Evolutionary conservation across 306 rosid species (phyloP), one percentile per base, ranked within the genome.

Genomic region (Dalbergia cultrata): DNA sequence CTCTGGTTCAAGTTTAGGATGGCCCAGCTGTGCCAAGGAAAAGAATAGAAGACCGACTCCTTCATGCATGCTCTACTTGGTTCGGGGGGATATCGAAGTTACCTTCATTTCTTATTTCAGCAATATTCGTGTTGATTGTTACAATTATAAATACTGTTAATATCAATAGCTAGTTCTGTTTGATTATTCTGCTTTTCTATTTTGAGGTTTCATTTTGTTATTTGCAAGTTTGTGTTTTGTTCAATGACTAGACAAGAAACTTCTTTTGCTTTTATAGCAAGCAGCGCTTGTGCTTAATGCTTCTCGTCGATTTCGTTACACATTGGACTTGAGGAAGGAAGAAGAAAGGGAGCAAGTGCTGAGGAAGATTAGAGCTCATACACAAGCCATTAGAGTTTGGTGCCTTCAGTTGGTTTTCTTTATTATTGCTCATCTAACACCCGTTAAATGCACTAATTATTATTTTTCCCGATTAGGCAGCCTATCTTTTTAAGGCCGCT

Each of bases 221-320:
- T 14, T 61, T 16, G 57, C 35, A 13, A 45, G 67, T 49, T 9
- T 43, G 13, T 47, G 13, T 34, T 84, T 80, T 52, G 16, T 67
- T 70, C 64, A 37, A 33, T 72, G 26, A 39, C 66, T 33, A 65
- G 58, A 66, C 68, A 58, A 72, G 22, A 78, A 53, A 67, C 67
- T 19, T 16, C 17, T 81, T 77, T 53, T 52, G 21, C 83, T 72
- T 75, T 68, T 82, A 76, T 22, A 94, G 98, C 94, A 92, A 94
- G 98, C 98, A 2, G 97, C 97, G 0, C 94, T 94, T 57, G 98
- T 94, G 79, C 90, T 94, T 57, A 94, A 94, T 80, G 98, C 98
- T 84, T 94, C 97, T 80, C 98, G 98, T 59, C 90, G 98, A 76
- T 94, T 94, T 83, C 98, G 98, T 11, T 94, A 94, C 88, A 94